Percentiles rank a stretch among this genome's conserved stretches.
Evolutionary conservation across 179 eudicot genomes (phyloP).

Genomic region (Amaranthus tricolor): DNA sequence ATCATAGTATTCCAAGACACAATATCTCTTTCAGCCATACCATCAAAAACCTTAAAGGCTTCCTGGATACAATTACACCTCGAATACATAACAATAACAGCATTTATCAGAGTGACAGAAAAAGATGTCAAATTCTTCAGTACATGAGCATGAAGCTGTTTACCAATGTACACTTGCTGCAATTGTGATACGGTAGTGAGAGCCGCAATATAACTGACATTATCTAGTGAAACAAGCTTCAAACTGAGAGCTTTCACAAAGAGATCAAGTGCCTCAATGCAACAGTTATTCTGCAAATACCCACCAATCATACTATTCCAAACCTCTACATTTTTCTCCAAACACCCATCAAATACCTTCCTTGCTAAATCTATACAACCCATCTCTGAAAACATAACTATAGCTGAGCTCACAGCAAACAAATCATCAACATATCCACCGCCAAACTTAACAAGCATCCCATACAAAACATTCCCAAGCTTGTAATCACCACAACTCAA

Average conservation of each 20-base stretch:
- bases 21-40: slow-evolving; percentile 58
- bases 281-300: slow-evolving; percentile 47
- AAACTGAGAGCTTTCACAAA: slow-evolving; percentile 45
- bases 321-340: slow-evolving; percentile 62
- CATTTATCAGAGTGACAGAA: slow-evolving; percentile 46
- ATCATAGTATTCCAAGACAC: slow-evolving; percentile 77
- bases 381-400: slow-evolving; percentile 61
- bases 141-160: slow-evolving; percentile 53
- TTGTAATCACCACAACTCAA: slow-evolving; percentile 31
- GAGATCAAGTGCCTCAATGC: slow-evolving; percentile 51
- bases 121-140: slow-evolving; percentile 31
- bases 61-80: slow-evolving; percentile 49
- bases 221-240: slow-evolving; percentile 37
- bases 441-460: slow-evolving; percentile 57
- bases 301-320: slow-evolving; percentile 80
- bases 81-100: slow-evolving; percentile 64
- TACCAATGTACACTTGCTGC: slow-evolving; percentile 44
- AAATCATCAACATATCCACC: slow-evolving; percentile 42
- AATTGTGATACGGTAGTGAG: slow-evolving; percentile 57
- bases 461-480: slow-evolving; percentile 51
- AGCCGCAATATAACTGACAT: slow-evolving; percentile 50
- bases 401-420: slow-evolving; percentile 59
- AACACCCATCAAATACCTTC: slow-evolving; percentile 49
- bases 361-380: slow-evolving; percentile 46
- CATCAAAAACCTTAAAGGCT: slow-evolving; percentile 52